These are phyloP conservation scores for Schizosaccharomyces pombe DNA, from an alignment of 805 yeast species.

Conservation along the genomic window DNA sequence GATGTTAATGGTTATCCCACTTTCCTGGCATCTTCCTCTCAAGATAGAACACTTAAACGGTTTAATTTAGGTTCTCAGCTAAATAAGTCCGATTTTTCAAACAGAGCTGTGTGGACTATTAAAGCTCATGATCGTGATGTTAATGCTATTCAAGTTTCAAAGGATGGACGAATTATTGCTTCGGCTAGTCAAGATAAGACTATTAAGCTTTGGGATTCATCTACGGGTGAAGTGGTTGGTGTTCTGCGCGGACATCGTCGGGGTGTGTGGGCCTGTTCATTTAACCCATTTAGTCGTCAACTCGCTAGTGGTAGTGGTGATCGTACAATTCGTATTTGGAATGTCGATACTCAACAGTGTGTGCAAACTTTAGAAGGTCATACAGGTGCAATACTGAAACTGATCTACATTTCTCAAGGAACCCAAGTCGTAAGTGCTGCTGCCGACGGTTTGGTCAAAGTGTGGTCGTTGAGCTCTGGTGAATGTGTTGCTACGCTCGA, in stretches of 20 bases:
- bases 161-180: constrained; percentile 69
- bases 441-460: constrained; percentile 81
- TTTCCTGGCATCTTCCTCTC: constrained; percentile 60
- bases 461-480: constrained; percentile 62
- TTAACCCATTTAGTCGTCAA: constrained; percentile 55
- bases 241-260: constrained; percentile 75
- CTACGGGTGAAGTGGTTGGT: constrained; percentile 69
- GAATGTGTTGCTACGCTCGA: constrained; percentile 71
- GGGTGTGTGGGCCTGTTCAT: constrained; percentile 80
- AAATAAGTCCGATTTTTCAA: constrained; percentile 9
- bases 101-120: constrained; percentile 60
- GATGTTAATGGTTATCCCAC: constrained; percentile 24
- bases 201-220: constrained; percentile 70
- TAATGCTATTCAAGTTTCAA: constrained; percentile 71
- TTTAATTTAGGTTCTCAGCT: constrained; percentile 26
- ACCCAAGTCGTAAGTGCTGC: constrained; percentile 51
- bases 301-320: constrained; percentile 80
- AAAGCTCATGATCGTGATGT: constrained; percentile 94
- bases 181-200: constrained; percentile 87
- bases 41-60: constrained; percentile 63
- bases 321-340: constrained; percentile 76
- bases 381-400: constrained; percentile 73
- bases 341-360: constrained; percentile 51
- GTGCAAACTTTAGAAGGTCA: constrained; percentile 78
- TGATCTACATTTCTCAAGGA: constrained; percentile 40